Base-by-base conservation (phyloP, 805 yeast species). In the Metschnikowia chrysomelidarum region DNA sequence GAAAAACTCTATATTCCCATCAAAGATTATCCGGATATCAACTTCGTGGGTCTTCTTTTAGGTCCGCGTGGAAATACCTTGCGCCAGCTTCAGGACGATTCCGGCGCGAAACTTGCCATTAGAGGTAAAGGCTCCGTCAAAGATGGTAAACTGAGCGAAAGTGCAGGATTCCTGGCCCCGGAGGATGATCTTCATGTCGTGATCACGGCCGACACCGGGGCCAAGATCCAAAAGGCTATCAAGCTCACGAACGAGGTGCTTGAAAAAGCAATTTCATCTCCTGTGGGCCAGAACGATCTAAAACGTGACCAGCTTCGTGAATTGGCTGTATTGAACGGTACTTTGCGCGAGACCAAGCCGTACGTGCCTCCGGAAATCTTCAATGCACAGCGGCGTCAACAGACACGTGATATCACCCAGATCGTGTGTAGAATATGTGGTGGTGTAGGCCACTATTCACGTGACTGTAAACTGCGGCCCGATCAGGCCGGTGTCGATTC, bases 61-160 rank as follows among this genome's bases (percentile, higher is more conserved):
- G 99, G 99, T 0, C 98, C 99, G 20, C 80, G 99, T 67, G 99
- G 98, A 16, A 82, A 84, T 50, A 91, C 96, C 0, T 62, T 91
- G 49, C 76, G 85, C 41, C 76, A 78, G 49, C 63, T 94, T 59
- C 95, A 91, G 55, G 80, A 76, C 19, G 80, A 82, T 32, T 82
- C 95, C 24, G 96, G 96, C 1, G 96, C 98, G 12, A 77, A 74
- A 46, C 82, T 93, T 40, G 94, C 89, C 3, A 85, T 93, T 32
- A 71, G 99, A 48, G 99, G 99, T 18, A 80, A 84, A 48, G 99
- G 99, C 0, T 89, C 97, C 1, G 95, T 88, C 13, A 91, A 91
- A 54, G 95, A 87, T 53, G 98, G 98, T 20, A 83, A 80, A 56
- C 59, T 62, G 16, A 50, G 44, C 25, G 59, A 52, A 16, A 24